Conservation (phyloP, 148 eudicot genomes). For the Vaccinium myrtillus region DNA sequence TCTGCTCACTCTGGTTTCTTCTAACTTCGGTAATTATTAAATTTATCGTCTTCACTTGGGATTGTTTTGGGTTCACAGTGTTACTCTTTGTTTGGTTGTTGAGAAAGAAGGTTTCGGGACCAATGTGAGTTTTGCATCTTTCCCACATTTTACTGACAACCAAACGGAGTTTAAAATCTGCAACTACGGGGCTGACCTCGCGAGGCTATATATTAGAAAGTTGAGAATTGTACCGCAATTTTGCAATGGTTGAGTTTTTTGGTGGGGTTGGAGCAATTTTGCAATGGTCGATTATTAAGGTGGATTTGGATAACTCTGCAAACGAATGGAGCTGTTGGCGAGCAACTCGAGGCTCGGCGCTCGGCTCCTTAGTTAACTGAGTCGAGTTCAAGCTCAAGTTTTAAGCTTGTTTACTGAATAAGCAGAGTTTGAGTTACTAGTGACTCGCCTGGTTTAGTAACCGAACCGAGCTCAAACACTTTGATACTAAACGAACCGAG, state of each 20-base stretch:
- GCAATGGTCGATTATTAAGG: neutral
- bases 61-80: neutral
- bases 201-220: neutral
- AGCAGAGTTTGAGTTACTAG: neutral
- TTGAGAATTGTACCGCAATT: neutral
- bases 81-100: neutral
- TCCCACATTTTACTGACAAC: neutral
- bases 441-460: neutral
- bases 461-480: neutral
- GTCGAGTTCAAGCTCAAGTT: neutral
- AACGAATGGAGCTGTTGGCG: neutral
- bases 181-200: neutral
- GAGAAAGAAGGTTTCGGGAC: neutral
- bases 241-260: neutral
- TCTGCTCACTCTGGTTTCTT: slow-evolving; percentile 28
- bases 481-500: neutral
- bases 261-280: neutral
- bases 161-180: neutral
- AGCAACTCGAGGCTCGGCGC: neutral
- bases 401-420: neutral
- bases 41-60: too few species aligned
- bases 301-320: neutral
- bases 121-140: neutral
- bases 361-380: neutral
- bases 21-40: slow-evolving; percentile 30